These are phyloP conservation scores for Erysiphe pulchra DNA, from an alignment of 2,329 filamentous ascomycete genomes.

Conservation along the genomic window DNA sequence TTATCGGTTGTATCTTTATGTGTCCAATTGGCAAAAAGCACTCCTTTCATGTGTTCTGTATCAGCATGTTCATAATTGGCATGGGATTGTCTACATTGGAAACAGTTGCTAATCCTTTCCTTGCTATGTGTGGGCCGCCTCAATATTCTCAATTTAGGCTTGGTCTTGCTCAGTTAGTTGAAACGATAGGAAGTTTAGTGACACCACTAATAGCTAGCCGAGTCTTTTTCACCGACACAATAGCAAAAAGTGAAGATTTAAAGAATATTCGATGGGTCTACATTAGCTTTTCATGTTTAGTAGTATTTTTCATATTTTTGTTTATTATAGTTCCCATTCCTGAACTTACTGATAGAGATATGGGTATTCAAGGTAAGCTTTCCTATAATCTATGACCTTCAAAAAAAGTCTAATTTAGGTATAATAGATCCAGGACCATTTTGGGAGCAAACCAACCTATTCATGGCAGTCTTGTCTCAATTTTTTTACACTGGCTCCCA, in stretches of 20 bases:
- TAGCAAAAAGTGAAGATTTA: conserved; percentile 23
- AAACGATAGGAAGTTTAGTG: conserved; percentile 49
- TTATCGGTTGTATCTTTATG: conserved; percentile 56
- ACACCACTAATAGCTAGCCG: conserved; percentile 47
- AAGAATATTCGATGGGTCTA: conserved; percentile 68
- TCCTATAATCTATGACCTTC: background rate
- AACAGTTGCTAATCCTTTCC: conserved; percentile 55
- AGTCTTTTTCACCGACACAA: conserved; percentile 32
- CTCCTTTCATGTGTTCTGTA: conserved; percentile 56
- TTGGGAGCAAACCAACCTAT: conserved; percentile 45
- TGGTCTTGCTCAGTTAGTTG: conserved; percentile 49
- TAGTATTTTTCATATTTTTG: conserved; percentile 40
- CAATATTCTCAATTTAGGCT: conserved; percentile 50
- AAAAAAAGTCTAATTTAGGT: background rate
- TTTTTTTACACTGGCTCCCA: conserved; percentile 61
- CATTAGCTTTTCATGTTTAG: conserved; percentile 52
- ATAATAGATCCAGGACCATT: conserved; percentile 33
- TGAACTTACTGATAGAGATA: conserved; percentile 16
- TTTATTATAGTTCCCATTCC: conserved; percentile 44
- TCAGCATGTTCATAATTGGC: conserved; percentile 48
- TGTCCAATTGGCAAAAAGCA: conserved; percentile 55
- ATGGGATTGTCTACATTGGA: conserved; percentile 55
- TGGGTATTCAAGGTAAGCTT: background rate
- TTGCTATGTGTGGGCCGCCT: conserved; percentile 44
- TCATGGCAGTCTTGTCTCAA: conserved; percentile 50